Evolutionary conservation across 331 rosid species (phyloP).

Genomic region (Acacia pycnantha): DNA sequence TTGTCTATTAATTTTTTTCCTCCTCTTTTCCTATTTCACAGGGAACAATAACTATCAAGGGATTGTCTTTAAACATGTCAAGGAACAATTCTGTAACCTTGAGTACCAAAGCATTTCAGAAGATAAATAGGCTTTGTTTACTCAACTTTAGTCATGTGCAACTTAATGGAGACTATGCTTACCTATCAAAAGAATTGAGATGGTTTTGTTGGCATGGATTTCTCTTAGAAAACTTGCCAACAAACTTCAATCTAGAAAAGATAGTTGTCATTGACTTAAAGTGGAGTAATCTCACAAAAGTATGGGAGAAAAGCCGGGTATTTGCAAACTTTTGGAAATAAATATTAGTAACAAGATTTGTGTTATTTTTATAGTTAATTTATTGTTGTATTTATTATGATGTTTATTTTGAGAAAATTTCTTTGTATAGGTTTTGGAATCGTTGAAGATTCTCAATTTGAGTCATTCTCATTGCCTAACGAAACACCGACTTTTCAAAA

Average conservation of each 20-base stretch:
- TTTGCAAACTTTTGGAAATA: background rate
- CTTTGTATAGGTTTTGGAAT: no score
- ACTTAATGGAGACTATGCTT: background rate
- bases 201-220: background rate
- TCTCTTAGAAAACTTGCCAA: background rate
- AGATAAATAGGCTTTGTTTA: background rate
- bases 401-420: no score
- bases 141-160: background rate
- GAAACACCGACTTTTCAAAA: no score
- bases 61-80: background rate
- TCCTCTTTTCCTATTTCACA: background rate
- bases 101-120: background rate
- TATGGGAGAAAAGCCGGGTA: background rate
- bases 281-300: background rate
- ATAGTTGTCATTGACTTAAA: background rate
- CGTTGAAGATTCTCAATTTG: no score
- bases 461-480: no score
- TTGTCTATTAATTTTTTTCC: no score
- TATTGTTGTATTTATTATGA: no score
- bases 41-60: background rate
- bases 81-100: background rate
- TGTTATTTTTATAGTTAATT: no score
- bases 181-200: background rate
- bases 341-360: no score
- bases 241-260: background rate